Percentiles rank a stretch among this genome's conserved stretches.
Evolutionary conservation across 208 protist genomes (phyloP).

Genomic region (Histomonas meleagridis): DNA sequence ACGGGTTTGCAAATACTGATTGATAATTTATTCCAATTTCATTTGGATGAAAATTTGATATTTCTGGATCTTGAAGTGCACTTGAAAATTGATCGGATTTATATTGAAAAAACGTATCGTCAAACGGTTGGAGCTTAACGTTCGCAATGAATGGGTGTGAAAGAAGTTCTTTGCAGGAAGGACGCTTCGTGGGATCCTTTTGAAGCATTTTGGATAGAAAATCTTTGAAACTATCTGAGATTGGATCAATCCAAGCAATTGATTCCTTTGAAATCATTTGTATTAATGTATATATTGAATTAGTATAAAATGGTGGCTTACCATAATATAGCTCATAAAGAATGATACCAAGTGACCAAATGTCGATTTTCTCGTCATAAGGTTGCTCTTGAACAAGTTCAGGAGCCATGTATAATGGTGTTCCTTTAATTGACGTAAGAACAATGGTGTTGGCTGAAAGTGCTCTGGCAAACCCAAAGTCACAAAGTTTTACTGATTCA

Average conservation of each 20-base stretch:
- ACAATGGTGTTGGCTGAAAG: constrained; percentile 71
- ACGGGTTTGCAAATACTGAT: neutral
- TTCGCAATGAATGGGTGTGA: neutral
- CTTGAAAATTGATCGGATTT: neutral
- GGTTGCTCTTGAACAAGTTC: constrained; percentile 66
- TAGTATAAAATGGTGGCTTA: constrained; percentile 82
- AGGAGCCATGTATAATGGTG: constrained; percentile 81
- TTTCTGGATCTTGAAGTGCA: neutral
- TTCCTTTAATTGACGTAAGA: constrained; percentile 74
- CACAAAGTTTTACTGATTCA: constrained; percentile 73
- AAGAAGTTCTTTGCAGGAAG: neutral
- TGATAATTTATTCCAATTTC: neutral
- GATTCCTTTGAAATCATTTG: constrained; percentile 67
- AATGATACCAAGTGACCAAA: constrained; percentile 92
- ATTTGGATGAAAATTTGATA: neutral
- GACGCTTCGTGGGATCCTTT: neutral
- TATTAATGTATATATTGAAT: constrained; percentile 79
- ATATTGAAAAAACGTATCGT: neutral
- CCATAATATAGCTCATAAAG: constrained; percentile 87
- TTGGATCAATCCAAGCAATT: neutral
- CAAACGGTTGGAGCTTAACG: neutral
- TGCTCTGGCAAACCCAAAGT: constrained; percentile 89
- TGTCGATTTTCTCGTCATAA: constrained; percentile 61
- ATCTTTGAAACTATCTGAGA: constrained; percentile 14
- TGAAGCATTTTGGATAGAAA: neutral